A percentile compares a stretch with the other conserved stretches of the same genome.
These are phyloP conservation scores for Sclerotinia spermophila DNA, from an alignment of 2,329 filamentous ascomycete genomes.

Conservation along the genomic window DNA sequence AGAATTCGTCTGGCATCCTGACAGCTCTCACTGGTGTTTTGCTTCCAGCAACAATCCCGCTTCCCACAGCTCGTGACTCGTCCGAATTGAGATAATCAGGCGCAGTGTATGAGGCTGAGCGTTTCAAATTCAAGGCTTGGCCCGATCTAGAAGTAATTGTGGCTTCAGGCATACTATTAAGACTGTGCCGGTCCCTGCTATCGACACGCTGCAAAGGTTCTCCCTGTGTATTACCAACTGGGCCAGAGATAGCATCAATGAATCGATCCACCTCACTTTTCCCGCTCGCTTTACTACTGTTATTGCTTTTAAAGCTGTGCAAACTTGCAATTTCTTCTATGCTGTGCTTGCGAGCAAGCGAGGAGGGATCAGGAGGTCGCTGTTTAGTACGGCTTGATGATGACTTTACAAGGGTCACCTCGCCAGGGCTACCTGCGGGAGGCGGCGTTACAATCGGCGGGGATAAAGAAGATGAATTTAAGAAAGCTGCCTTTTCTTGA, in stretches of 20 bases:
- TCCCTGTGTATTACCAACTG: conserved; percentile 44
- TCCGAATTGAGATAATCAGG: conserved; percentile 25
- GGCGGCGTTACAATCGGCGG: conserved; percentile 20
- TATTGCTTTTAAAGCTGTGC: conserved; percentile 31
- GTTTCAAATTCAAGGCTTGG: conserved; percentile 19
- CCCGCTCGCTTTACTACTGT: conserved; percentile 30
- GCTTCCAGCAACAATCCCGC: conserved; percentile 41
- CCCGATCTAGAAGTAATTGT: neutral
- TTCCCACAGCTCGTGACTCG: conserved; percentile 40
- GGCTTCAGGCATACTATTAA: conserved; percentile 15
- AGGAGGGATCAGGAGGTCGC: neutral
- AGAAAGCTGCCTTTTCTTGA: neutral
- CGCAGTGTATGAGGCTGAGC: conserved; percentile 28
- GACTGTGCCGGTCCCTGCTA: conserved; percentile 25
- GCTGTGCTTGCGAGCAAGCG: conserved; percentile 23
- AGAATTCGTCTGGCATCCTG: conserved; percentile 45
- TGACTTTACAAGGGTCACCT: conserved; percentile 60
- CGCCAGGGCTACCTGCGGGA: conserved; percentile 42
- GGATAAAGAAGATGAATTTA: neutral
- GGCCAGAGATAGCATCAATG: conserved; percentile 67
- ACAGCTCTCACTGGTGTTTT: conserved; percentile 44
- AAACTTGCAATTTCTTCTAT: conserved; percentile 29
- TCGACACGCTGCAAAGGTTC: conserved; percentile 33
- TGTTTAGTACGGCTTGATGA: conserved; percentile 36
- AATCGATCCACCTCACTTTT: conserved; percentile 64